Evolutionary conservation across 1,139 yeast species (phyloP).

Genomic region (Williopsis jadinii): DNA sequence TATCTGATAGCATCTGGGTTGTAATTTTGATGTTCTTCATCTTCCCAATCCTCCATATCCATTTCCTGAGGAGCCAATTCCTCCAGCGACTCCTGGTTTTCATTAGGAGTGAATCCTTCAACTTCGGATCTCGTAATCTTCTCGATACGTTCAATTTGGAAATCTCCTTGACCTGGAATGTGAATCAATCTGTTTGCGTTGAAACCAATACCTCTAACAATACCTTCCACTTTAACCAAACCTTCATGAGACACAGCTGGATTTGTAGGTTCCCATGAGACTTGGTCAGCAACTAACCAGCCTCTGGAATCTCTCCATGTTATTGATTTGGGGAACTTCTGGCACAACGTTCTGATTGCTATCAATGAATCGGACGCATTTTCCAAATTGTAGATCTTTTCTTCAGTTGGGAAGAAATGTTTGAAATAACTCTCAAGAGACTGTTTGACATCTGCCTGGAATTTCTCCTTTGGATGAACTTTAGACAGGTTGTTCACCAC

Average conservation of each 20-base stretch:
- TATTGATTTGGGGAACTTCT: constrained; percentile 77
- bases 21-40: constrained; percentile 36
- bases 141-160: constrained; percentile 65
- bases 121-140: constrained; percentile 27
- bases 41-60: constrained; percentile 44
- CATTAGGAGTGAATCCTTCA: constrained; percentile 35
- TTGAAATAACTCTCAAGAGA: constrained; percentile 76
- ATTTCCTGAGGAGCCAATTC: constrained; percentile 56
- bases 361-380: constrained; percentile 59
- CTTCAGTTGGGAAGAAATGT: constrained; percentile 88
- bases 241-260: constrained; percentile 30
- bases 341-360: constrained; percentile 71
- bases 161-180: constrained; percentile 87
- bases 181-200: constrained; percentile 73
- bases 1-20: constrained; percentile 54
- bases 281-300: constrained; percentile 69
- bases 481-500: constrained; percentile 66
- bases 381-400: constrained; percentile 69
- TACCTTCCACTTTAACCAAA: constrained; percentile 62
- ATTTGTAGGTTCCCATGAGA: constrained; percentile 38
- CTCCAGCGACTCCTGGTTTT: constrained; percentile 57
- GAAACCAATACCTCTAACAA: constrained; percentile 82
- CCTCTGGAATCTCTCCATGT: constrained; percentile 93
- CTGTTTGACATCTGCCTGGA: constrained; percentile 70
- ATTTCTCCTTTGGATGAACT: constrained; percentile 65